phyloP scores from a whole-genome alignment of 2,329 filamentous ascomycete species.

The Alternaria brassicae region DNA sequence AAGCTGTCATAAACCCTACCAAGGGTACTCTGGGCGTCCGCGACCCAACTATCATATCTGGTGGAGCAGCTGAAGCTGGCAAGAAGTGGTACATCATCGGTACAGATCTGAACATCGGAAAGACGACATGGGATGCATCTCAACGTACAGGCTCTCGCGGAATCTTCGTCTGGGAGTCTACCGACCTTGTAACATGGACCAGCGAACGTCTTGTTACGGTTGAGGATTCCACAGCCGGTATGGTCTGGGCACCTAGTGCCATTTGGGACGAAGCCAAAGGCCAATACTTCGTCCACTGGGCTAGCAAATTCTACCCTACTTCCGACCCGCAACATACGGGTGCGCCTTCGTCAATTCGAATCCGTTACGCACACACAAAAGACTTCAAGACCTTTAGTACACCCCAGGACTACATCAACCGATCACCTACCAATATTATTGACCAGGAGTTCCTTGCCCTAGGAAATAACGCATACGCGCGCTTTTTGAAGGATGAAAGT shows the following conservation, averaged over 20 bases:
- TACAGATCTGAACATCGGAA: conserved; percentile 61
- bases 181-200: conserved; percentile 59
- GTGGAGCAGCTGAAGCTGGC: conserved; percentile 56
- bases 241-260: conserved; percentile 66
- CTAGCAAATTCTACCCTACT: conserved; percentile 55
- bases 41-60: conserved; percentile 60
- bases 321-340: conserved; percentile 60
- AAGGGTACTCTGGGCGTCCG: conserved; percentile 62
- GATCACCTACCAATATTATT: conserved; percentile 58
- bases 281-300: conserved; percentile 60
- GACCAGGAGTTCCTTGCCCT: conserved; percentile 64
- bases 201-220: conserved; percentile 59
- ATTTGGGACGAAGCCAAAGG: conserved; percentile 59
- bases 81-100: conserved; percentile 65
- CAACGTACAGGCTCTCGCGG: conserved; percentile 60
- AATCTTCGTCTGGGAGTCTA: conserved; percentile 65
- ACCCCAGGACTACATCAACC: conserved; percentile 61
- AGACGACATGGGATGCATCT: conserved; percentile 62
- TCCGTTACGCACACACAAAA: conserved; percentile 63
- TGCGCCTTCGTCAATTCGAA: conserved; percentile 51
- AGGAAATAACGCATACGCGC: conserved; percentile 55
- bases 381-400: conserved; percentile 63
- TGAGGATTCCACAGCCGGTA: conserved; percentile 62
- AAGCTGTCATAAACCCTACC: conserved; percentile 58
- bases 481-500: conserved; percentile 65